Evolutionary conservation across 768 basidiomycete species (phyloP).

Genomic region (Gymnopilus dilepis): DNA sequence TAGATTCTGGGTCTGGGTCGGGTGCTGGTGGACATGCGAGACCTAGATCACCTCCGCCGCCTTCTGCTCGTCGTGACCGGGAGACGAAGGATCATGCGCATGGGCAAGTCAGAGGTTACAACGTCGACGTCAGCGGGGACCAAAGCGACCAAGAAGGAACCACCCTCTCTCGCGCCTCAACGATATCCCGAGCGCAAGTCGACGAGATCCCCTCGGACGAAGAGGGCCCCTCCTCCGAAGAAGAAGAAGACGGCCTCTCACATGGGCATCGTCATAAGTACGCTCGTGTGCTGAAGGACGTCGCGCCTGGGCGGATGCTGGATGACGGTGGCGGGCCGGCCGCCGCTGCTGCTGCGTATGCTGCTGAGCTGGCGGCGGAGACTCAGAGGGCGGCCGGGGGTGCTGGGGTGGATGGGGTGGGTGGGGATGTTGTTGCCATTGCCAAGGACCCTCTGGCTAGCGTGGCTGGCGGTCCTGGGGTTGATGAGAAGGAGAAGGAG

Average conservation of each 20-base stretch:
- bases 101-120: no score
- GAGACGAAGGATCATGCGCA: background rate
- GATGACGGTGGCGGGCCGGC: background rate
- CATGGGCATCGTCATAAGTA: background rate
- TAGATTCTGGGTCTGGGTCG: background rate
- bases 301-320: background rate
- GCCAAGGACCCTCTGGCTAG: background rate
- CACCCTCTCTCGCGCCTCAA: no score
- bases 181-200: background rate
- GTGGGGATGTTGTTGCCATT: background rate
- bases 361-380: background rate
- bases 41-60: background rate
- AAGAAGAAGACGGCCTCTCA: background rate
- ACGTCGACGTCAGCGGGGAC: no score
- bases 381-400: background rate
- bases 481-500: background rate
- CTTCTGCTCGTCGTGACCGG: background rate
- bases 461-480: background rate
- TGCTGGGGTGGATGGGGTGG: background rate
- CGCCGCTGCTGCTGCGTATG: slow-evolving; percentile 1
- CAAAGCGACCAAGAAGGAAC: no score
- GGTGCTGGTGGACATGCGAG: background rate
- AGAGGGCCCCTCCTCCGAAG: background rate
- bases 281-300: background rate
- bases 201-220: background rate